Evolutionary conservation across 139 green algal species (phyloP).

Genomic region (Micromonas pusilla): DNA sequence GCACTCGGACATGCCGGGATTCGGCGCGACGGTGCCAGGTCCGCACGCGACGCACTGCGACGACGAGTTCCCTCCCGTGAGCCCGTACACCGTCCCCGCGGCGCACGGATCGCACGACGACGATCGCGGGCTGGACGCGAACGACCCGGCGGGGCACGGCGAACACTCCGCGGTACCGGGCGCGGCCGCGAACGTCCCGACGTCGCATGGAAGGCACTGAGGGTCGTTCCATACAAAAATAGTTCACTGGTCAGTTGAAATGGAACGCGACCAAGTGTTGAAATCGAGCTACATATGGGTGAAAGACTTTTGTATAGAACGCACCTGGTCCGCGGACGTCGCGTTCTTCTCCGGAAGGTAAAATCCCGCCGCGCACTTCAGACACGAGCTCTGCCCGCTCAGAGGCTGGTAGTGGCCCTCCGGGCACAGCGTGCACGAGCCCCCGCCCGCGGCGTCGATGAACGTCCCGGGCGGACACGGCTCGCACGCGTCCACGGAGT

Average conservation of each 20-base stretch:
- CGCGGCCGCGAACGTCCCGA: background rate
- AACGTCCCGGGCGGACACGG: background rate
- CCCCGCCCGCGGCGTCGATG: too few species aligned
- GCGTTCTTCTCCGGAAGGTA: background rate
- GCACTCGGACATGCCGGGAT: background rate
- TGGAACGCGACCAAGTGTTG: too few species aligned
- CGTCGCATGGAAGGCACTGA: background rate
- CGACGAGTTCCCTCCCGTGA: background rate
- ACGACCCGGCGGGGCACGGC: background rate
- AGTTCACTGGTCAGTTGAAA: too few species aligned
- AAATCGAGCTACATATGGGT: background rate
- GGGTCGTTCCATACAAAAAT: too few species aligned
- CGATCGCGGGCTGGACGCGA: background rate
- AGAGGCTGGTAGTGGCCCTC: too few species aligned
- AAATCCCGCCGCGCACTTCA: background rate
- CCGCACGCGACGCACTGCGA: background rate
- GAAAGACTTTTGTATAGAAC: background rate
- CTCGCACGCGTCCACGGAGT: background rate
- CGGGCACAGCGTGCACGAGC: too few species aligned
- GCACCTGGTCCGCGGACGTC: background rate
- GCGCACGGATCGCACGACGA: background rate
- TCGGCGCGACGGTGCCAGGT: background rate
- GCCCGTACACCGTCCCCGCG: background rate
- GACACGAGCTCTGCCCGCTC: too few species aligned
- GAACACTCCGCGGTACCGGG: background rate